These are phyloP conservation scores for Metschnikowia shivogae DNA, from an alignment of 805 yeast genomes.

Conservation along the genomic window DNA sequence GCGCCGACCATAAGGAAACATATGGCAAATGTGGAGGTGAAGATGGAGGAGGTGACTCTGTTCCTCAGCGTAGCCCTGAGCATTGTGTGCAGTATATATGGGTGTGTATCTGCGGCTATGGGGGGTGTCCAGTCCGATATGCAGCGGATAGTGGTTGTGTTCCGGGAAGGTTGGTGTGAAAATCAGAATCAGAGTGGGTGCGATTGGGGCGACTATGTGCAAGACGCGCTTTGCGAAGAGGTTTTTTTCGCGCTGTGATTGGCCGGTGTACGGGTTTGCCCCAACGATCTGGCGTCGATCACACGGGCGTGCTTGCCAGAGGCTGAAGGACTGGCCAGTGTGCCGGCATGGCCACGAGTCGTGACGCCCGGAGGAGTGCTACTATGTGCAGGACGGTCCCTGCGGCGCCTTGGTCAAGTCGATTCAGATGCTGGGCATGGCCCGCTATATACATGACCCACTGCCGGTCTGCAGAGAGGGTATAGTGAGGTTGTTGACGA, in stretches of 20 bases:
- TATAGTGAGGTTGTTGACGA: no score
- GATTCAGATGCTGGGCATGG: no score
- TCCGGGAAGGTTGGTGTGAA: not conserved
- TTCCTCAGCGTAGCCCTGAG: constrained; percentile 56
- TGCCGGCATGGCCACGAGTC: no score
- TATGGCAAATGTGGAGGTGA: constrained; percentile 70
- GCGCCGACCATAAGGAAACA: constrained; percentile 56
- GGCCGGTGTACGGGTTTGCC: not conserved
- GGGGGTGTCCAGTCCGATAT: not conserved
- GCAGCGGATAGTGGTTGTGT: not conserved
- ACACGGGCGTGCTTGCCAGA: no score
- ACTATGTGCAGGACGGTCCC: no score
- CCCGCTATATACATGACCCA: no score
- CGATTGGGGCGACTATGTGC: constrained; percentile 1
- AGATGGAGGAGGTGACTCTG: constrained; percentile 58
- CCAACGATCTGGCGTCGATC: not conserved
- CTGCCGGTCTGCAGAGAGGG: no score
- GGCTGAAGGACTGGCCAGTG: no score
- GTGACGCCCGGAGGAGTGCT: no score
- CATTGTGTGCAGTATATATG: constrained; percentile 34
- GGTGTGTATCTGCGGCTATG: not conserved
- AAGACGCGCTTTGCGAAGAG: not conserved
- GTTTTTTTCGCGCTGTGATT: not conserved
- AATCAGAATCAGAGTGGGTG: not conserved
- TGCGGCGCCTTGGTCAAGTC: no score